These are phyloP conservation scores for Diaporthe longicolla DNA, from an alignment of 2,329 filamentous ascomycete genomes.

Conservation along the genomic window DNA sequence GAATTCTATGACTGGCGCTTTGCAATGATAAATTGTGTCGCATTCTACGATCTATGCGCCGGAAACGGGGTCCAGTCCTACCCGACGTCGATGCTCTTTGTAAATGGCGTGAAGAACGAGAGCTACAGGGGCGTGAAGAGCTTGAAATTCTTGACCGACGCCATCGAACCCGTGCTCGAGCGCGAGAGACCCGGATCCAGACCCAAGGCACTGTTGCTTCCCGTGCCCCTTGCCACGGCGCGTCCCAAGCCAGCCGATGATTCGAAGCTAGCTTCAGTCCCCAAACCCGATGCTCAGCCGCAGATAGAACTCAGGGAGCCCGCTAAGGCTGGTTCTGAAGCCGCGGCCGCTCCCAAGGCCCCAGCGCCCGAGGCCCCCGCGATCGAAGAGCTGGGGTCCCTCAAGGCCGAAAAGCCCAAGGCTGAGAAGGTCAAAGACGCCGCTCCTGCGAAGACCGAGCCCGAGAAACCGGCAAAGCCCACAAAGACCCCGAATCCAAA, in stretches of 20 bases:
- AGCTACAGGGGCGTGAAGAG: slow-evolving; percentile 76
- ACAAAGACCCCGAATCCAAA: slow-evolving; percentile 77
- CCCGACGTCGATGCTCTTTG: slow-evolving; percentile 84
- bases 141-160: slow-evolving; percentile 75
- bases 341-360: not conserved
- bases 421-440: slow-evolving; percentile 45
- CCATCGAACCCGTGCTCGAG: slow-evolving; percentile 84
- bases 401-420: slow-evolving; percentile 44
- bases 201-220: slow-evolving; percentile 76
- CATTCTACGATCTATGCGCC: slow-evolving; percentile 83
- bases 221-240: slow-evolving; percentile 75
- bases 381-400: slow-evolving; percentile 39
- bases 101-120: slow-evolving; percentile 79
- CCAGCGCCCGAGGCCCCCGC: slow-evolving; percentile 31
- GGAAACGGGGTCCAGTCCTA: slow-evolving; percentile 77
- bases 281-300: slow-evolving; percentile 34
- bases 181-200: slow-evolving; percentile 84
- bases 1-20: slow-evolving; percentile 93
- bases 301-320: slow-evolving; percentile 50
- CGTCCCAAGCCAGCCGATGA: slow-evolving; percentile 38
- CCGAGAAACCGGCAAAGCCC: slow-evolving; percentile 66
- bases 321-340: slow-evolving; percentile 48
- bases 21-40: slow-evolving; percentile 86
- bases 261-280: slow-evolving; percentile 35
- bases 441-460: slow-evolving; percentile 53